Base-by-base conservation (phyloP, 805 yeast genomes). In the Scheffersomyces stipitis region DNA sequence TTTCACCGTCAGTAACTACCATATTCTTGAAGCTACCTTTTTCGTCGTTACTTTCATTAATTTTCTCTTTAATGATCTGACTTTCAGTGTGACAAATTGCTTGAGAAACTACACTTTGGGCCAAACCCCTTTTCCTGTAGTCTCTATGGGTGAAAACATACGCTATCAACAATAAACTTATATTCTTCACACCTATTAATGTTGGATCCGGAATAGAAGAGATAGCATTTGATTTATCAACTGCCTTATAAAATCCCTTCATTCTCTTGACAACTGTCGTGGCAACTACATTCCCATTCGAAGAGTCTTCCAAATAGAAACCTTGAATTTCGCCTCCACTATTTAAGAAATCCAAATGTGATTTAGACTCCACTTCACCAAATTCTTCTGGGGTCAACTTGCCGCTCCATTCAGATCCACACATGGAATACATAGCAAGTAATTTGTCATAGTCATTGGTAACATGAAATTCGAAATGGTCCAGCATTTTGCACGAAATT, bases 1-100 rank as follows among this genome's bases (percentile, higher is more conserved):
- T 27, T 10, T 40, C 22, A 2, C 67, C 65, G 30, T 58, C 51
- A 3, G 41, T 39, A 18, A 41, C 45, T 5, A 62, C 68, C 69
- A 64, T 56, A 34, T 46, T 52, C 34, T 49, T 52, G 46, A 66
- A 65, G 31, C 53, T 56, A 40, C 59, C 67, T 33, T 57, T 51
- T 22, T 45, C 42, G 1, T 43, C 38, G n/a, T 53, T 50, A 28
- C 60, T 50, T 14, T 41, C 40, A 4, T 46, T 52, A 18, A 62
- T 37, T 22, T 58, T 48, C 18, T 56, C 47, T 15, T 56, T 32
- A 33, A 62, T 45, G 15, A 68, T 51, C 32, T 49, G 56, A 7
- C 50, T 46, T 41, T 68, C 73, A 15, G 60, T 55, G 32, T 48
- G 42, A 33, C 51, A 58, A 31, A 68, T 64, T 6, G 60, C 60